Base-by-base conservation (phyloP, 2,329 filamentous ascomycete genomes). In the Fragosphaeria purpurea region DNA sequence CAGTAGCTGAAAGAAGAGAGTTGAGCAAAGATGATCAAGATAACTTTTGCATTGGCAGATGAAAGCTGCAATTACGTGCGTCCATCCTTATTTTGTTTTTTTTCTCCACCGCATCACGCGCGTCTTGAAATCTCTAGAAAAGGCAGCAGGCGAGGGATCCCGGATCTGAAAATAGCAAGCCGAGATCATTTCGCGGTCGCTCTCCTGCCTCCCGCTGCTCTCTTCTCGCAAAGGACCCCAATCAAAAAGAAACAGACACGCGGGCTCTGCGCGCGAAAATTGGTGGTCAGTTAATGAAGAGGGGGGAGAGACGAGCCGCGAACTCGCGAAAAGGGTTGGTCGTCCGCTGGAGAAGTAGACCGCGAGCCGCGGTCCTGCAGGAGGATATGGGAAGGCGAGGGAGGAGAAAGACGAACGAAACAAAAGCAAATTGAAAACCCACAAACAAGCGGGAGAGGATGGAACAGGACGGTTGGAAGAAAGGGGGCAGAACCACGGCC, bases 241-340 rank as follows among this genome's bases (percentile, higher is more conserved):
- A 49, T 49, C 41, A 49, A 49, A 30, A 40, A 49, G 47, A 49
- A 49, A 48, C 47, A 10, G 31, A 37, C 22, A 35, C 9, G 37
- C 39, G 40, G 46, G 39, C 32, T 7, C 39, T 13, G 39, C 39
- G 41, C 39, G 41, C 22, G 40, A 32, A 43, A 44, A 48, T 44
- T 40, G 46, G 46, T 37, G 35, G 35, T 11, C 35, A 11, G 35
- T 1, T 37, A 7, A 37, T 4, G 7, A 37, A 4, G 7, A 4
- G 11, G 7, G 35, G 35, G 11, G 35, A 37, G 7, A 37, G 11
- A 11, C 7, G 35, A 37, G 22, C 22, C 22, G 22, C 22, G 22
- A 22, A 22, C 22, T 22, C 22, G 22, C 22, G 22, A 22, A 22
- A 22, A 22, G 22, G 22, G 22, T 22, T 2, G 22, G 22, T 22